Evolutionary conservation across 495 filamentous ascomycete species (phyloP).

Genomic region (Lasiosphaeria ovina): DNA sequence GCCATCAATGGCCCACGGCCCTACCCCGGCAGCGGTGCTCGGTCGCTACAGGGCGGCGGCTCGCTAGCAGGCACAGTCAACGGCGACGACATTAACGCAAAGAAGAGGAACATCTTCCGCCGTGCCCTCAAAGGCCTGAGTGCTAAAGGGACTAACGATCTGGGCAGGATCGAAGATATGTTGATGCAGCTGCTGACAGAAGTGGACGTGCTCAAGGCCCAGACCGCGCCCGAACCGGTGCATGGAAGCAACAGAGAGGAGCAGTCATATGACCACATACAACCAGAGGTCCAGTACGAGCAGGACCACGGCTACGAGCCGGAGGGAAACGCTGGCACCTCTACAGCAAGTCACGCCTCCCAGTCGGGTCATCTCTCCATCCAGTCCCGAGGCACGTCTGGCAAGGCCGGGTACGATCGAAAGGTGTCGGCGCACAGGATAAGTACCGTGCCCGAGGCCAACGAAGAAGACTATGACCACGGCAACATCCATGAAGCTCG

Average conservation of each 20-base stretch:
- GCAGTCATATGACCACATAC: constrained; percentile 55
- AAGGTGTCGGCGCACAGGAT: constrained; percentile 73
- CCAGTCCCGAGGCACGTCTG: constrained; percentile 61
- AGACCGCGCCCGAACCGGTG: constrained; percentile 40
- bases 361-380: constrained; percentile 76
- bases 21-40: constrained; percentile 61
- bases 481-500: constrained; percentile 45
- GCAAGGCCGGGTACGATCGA: constrained; percentile 58
- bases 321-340: constrained; percentile 75
- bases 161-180: constrained; percentile 93
- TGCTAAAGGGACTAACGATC: constrained; percentile 80
- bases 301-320: constrained; percentile 73
- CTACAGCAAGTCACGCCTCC: constrained; percentile 63
- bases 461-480: constrained; percentile 64
- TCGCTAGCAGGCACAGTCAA: constrained; percentile 60
- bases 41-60: constrained; percentile 52
- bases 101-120: constrained; percentile 86
- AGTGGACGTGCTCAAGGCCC: constrained; percentile 81
- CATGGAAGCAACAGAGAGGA: constrained; percentile 37
- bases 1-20: constrained; percentile 86
- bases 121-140: constrained; percentile 87
- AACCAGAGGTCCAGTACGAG: constrained; percentile 55
- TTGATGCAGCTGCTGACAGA: constrained; percentile 86
- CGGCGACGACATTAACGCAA: constrained; percentile 68
- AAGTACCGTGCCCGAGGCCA: constrained; percentile 81